These are phyloP conservation scores for Endogone sp. DNA, from an alignment of 192 early-diverging fungal genomes.

Conservation along the genomic window DNA sequence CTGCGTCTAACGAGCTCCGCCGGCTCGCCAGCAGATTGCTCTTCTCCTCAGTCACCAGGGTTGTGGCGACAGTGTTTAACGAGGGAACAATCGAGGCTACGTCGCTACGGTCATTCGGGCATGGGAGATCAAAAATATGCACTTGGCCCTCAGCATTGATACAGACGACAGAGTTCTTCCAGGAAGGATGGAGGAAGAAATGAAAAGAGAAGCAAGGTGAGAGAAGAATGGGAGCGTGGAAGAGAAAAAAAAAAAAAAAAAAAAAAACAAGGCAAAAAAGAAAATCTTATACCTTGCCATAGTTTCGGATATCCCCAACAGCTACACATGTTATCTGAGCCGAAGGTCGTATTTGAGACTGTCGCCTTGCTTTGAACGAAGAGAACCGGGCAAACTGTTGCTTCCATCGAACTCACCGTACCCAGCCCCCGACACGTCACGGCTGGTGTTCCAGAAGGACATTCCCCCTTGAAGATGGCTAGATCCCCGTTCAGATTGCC, in stretches of 20 bases:
- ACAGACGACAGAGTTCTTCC: conserved; percentile 48
- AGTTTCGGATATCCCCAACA: conserved; percentile 52
- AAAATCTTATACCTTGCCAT: conserved; percentile 34
- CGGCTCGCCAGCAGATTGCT: too few species aligned
- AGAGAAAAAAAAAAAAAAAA: not conserved
- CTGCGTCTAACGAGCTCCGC: too few species aligned
- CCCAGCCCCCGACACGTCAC: conserved; percentile 45
- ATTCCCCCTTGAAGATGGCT: conserved; percentile 51
- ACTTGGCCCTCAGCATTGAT: conserved; percentile 53
- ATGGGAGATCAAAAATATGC: conserved; percentile 50
- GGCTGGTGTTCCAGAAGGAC: conserved; percentile 34
- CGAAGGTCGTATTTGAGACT: not conserved
- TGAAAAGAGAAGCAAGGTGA: too few species aligned
- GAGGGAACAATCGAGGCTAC: conserved; percentile 1
- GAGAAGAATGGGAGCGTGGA: too few species aligned
- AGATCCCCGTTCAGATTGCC: conserved; percentile 55
- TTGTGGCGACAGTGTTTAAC: not conserved
- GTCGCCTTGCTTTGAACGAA: too few species aligned
- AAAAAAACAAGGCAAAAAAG: too few species aligned
- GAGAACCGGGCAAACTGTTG: too few species aligned
- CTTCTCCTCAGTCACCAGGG: too few species aligned
- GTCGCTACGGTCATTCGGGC: conserved; percentile 15
- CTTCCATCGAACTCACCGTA: conserved; percentile 35
- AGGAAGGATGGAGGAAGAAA: not conserved
- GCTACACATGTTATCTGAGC: conserved; percentile 53